Evolutionary conservation across 2,329 filamentous ascomycete genomes (phyloP), one percentile per base, ranked within the genome.

Genomic region (Aphanocladium album): DNA sequence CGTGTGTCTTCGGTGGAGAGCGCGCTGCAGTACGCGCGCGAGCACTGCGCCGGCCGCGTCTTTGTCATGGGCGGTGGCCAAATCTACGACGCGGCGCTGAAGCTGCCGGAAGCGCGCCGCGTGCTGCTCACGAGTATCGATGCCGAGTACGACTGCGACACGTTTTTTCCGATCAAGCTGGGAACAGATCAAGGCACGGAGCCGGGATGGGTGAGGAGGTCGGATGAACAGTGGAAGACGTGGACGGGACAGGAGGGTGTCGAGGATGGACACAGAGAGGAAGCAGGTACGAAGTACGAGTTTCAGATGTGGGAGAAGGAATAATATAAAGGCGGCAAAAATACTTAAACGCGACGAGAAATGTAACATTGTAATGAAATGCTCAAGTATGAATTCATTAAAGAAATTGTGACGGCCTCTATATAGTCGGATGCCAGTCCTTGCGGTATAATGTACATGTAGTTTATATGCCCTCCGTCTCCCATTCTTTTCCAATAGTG

Each of bases 51-150:
- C 37, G 83, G 80, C 9, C 83, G 83, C 67, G 81, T 91, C 3
- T 98, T 93, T 73, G 84, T 98, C 47, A 97, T 99, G 68, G 95
- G 95, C 25, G 95, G 95, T 5, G 89, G 86, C 60, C 89, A 92
- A 76, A 88, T 98, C 65, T 99, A 98, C 74, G 79, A 78, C 43
- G 83, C 87, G 23, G 88, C 91, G 16, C 77, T 98, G 69, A 71
- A 76, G 66, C 68, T 85, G 61, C 70, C 74, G 46, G 80, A 85
- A 71, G 79, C 86, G 46, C 81, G 77, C 67, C 77, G 86, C 45
- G 82, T 95, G 59, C 73, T 95, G 63, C 76, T 93, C 65, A 95
- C 90, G 55, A 81, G 83, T 64, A 83, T 96, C 39, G 69, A 81
- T 64, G 77, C 76, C 3, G 88, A 90, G 52, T 93, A 87, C 74